Conservation (phyloP, 1,139 yeast genomes). For the Geotrichum siamense region DNA sequence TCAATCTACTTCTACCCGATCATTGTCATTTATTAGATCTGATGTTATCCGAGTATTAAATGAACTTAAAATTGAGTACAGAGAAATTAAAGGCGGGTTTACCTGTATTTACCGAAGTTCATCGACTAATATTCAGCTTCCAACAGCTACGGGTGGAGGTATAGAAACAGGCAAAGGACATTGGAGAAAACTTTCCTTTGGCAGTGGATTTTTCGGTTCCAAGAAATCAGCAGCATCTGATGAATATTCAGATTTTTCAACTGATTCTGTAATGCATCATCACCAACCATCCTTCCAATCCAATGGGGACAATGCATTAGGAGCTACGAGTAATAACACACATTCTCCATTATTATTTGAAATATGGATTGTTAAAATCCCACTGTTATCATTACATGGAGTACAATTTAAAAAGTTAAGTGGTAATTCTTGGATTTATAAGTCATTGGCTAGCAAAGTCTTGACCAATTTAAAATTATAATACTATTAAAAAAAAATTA, state of each 20-base stretch:
- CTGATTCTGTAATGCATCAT: slow-evolving; percentile 28
- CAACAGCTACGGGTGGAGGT: neutral
- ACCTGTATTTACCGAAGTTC: slow-evolving; percentile 58
- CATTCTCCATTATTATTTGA: slow-evolving; percentile 73
- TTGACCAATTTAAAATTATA: slow-evolving; percentile 64
- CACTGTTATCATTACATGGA: slow-evolving; percentile 84
- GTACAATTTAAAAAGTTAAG: slow-evolving; percentile 88
- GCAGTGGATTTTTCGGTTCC: slow-evolving; percentile 28
- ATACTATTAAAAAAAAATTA: too few species aligned
- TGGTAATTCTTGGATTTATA: slow-evolving; percentile 95
- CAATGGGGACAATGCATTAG: slow-evolving; percentile 40
- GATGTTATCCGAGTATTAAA: slow-evolving; percentile 75
- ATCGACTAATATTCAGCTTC: slow-evolving; percentile 13
- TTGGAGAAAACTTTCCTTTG: slow-evolving; percentile 34
- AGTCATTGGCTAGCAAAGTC: slow-evolving; percentile 84
- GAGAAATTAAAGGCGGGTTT: slow-evolving; percentile 93
- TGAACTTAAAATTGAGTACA: slow-evolving; percentile 70
- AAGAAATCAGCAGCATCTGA: slow-evolving; percentile 24
- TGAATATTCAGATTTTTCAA: slow-evolving; percentile 29
- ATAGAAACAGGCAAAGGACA: slow-evolving; percentile 23
- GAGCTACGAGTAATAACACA: slow-evolving; percentile 17
- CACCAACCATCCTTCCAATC: slow-evolving; percentile 44
- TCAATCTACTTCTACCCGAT: slow-evolving; percentile 90
- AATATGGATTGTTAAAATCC: slow-evolving; percentile 87
- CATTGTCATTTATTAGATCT: slow-evolving; percentile 85